These are phyloP conservation scores for Porpolomopsis calyptriformis DNA, from an alignment of 768 basidiomycete genomes.

Conservation along the genomic window DNA sequence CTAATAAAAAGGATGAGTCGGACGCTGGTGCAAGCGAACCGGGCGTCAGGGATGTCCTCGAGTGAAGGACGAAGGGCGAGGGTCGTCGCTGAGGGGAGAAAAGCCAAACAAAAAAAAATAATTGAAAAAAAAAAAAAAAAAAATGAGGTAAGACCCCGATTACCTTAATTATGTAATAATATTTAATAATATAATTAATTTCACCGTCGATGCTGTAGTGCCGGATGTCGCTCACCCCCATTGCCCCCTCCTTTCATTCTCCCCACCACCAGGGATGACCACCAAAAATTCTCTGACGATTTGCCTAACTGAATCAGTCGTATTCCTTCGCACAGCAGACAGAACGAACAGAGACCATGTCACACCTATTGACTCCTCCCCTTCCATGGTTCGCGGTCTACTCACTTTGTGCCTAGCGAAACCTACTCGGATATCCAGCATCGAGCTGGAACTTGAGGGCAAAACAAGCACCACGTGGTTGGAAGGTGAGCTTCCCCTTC, in stretches of 20 bases:
- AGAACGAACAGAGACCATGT: conserved; percentile 25
- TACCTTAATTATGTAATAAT: too few species aligned
- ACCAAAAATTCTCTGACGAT: conserved; percentile 40
- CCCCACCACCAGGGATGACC: background rate
- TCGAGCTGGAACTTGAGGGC: conserved; percentile 71
- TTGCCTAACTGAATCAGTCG: conserved; percentile 61
- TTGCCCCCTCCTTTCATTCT: too few species aligned
- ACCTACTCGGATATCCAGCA: conserved; percentile 76
- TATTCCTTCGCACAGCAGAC: conserved; percentile 49
- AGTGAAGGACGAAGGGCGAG: conserved; percentile 32
- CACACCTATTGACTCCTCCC: conserved; percentile 19
- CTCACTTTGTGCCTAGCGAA: conserved; percentile 51
- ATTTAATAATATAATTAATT: too few species aligned
- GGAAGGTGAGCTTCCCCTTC: conserved; percentile 50
- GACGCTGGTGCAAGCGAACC: conserved; percentile 37
- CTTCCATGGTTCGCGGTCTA: conserved; percentile 55
- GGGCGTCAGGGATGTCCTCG: conserved; percentile 29
- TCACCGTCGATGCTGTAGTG: too few species aligned
- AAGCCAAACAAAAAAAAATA: conserved; percentile 17
- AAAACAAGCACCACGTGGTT: conserved; percentile 67
- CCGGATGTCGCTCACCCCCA: too few species aligned
- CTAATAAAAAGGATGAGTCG: conserved; percentile 11
- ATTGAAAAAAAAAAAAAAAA: too few species aligned
- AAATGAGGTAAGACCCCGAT: conserved; percentile 18
- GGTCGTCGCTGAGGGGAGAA: conserved; percentile 7